A percentile compares a stretch with the other conserved stretches of the same genome.
Conservation (phyloP, 2,329 filamentous ascomycete genomes). For the Fusarium hainanense region DNA sequence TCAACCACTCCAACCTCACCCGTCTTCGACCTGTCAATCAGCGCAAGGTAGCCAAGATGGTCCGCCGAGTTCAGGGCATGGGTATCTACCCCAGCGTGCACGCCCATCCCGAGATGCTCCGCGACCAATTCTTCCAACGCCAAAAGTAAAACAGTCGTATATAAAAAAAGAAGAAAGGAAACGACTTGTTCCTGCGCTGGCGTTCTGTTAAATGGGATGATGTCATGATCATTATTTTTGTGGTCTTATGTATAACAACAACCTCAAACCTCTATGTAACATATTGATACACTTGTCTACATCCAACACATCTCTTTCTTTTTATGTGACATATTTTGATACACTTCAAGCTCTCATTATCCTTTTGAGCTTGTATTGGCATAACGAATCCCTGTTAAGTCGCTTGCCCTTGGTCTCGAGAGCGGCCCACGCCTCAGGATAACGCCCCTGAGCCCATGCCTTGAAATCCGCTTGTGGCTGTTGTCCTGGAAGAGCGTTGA, state of each 20-base stretch:
- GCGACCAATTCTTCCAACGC: slow-evolving; percentile 51
- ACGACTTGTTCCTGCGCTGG: slow-evolving; percentile 16
- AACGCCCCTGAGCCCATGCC: slow-evolving; percentile 76
- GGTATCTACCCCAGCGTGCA: slow-evolving; percentile 94
- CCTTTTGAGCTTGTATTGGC: slow-evolving; percentile 62
- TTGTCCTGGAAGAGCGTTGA: slow-evolving; percentile 76
- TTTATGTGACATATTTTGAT: slow-evolving; percentile 40
- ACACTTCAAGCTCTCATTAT: slow-evolving; percentile 60
- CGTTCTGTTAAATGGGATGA: slow-evolving; percentile 33
- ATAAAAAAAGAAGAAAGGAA: not conserved
- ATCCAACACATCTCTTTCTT: slow-evolving; percentile 37
- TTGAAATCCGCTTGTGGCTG: slow-evolving; percentile 76
- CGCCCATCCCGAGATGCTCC: slow-evolving; percentile 84
- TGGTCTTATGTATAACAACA: slow-evolving; percentile 52
- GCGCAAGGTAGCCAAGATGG: slow-evolving; percentile 90
- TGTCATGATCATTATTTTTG: slow-evolving; percentile 44
- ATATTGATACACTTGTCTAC: slow-evolving; percentile 51
- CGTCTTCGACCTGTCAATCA: slow-evolving; percentile 90
- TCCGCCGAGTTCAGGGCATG: slow-evolving; percentile 87
- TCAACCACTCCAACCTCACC: slow-evolving; percentile 79
- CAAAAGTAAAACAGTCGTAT: slow-evolving; percentile 23
- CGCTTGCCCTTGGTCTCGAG: slow-evolving; percentile 66
- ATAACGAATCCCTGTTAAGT: slow-evolving; percentile 57
- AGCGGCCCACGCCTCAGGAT: slow-evolving; percentile 75
- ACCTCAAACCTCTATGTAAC: slow-evolving; percentile 46